A percentile compares a stretch with the other conserved stretches of the same genome.
These are phyloP conservation scores for Hypomontagnella monticulosa DNA, from an alignment of 495 filamentous ascomycete genomes.

Conservation along the genomic window DNA sequence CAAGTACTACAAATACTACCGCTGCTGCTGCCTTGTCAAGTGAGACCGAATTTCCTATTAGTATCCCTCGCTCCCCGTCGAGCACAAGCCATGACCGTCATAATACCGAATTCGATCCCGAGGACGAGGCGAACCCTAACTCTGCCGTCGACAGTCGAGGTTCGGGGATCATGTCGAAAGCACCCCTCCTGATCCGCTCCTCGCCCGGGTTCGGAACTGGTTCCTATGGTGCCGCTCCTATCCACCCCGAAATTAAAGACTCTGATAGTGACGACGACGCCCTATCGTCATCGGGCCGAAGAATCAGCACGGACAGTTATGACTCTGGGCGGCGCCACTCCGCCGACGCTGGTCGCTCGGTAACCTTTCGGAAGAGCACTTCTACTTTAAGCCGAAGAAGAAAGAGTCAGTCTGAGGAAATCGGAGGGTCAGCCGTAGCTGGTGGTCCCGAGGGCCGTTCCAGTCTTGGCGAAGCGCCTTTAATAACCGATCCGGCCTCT, in stretches of 20 bases:
- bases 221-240: constrained; percentile 37
- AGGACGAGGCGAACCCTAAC: constrained; percentile 38
- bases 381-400: constrained; percentile 40
- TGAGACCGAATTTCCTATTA: constrained; percentile 12
- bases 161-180: constrained; percentile 61
- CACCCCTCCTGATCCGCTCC: constrained; percentile 65
- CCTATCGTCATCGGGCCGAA: constrained; percentile 2
- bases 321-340: constrained; percentile 33
- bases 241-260: constrained; percentile 31
- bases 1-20: constrained; percentile 23
- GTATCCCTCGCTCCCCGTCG: constrained; percentile 29
- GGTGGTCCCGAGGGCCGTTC: constrained; percentile 59
- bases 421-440: constrained; percentile 53
- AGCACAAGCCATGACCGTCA: constrained; percentile 41
- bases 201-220: constrained; percentile 61
- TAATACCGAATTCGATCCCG: constrained; percentile 27
- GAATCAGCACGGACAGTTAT: constrained; percentile 23
- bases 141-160: constrained; percentile 32
- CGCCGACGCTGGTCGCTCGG: constrained; percentile 22
- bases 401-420: constrained; percentile 50
- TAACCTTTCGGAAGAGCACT: constrained; percentile 27
- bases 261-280: constrained; percentile 25
- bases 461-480: constrained; percentile 51
- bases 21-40: constrained; percentile 17
- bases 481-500: constrained; percentile 48